Evolutionary conservation across 352 stramenopile genomes (phyloP).

Genomic region (Phytophthora melonis): DNA sequence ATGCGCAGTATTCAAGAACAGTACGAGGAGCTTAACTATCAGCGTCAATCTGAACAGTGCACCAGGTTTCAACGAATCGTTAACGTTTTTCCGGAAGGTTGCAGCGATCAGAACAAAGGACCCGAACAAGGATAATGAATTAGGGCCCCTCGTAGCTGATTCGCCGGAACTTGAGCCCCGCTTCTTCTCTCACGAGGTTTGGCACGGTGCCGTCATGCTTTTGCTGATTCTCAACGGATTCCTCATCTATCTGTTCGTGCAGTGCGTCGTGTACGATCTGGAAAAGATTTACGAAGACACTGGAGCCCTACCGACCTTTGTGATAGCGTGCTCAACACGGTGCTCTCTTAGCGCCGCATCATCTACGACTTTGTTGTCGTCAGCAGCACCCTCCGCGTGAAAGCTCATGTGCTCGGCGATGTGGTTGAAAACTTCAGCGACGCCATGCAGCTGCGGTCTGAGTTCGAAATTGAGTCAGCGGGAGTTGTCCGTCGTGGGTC

Average conservation of each 20-base stretch:
- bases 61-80: background rate
- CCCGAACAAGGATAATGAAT: conserved; percentile 2
- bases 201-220: conserved; percentile 66
- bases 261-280: conserved; percentile 61
- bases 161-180: conserved; percentile 31
- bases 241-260: conserved; percentile 56
- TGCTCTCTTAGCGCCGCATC: conserved; percentile 65
- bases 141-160: background rate
- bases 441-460: conserved; percentile 50
- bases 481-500: conserved; percentile 28
- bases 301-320: conserved; percentile 28
- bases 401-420: conserved; percentile 55
- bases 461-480: conserved; percentile 42
- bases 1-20: conserved; percentile 35
- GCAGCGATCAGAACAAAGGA: background rate
- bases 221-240: conserved; percentile 71
- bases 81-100: background rate
- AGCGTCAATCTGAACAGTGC: conserved; percentile 13
- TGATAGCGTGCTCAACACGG: conserved; percentile 59
- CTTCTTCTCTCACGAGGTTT: conserved; percentile 68
- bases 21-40: conserved; percentile 30
- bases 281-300: conserved; percentile 46
- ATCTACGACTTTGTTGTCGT: conserved; percentile 66
- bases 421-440: conserved; percentile 69
- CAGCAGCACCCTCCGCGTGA: conserved; percentile 56